Conservation (phyloP, 192 early-diverging fungal genomes). For the Entrophospora sp. region DNA sequence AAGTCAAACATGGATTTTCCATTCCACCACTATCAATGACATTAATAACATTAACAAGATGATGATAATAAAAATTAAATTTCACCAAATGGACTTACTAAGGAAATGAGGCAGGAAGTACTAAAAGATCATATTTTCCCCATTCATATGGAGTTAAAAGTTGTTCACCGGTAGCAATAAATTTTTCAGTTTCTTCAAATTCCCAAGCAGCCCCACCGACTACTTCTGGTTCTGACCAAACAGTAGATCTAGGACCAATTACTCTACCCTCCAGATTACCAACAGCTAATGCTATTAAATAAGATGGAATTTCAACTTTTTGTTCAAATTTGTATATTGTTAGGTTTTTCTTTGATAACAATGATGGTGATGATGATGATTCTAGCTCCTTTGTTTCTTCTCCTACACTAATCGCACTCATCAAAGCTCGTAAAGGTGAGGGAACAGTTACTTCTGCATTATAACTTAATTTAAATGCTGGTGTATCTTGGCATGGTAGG, state of each 20-base stretch:
- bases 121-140: conserved; percentile 91
- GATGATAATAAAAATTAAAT: too few relatives aligned
- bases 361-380: too few relatives aligned
- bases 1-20: conserved; percentile 98
- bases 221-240: conserved; percentile 94
- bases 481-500: conserved; percentile 84
- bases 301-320: conserved; percentile 83
- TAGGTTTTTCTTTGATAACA: conserved; percentile 39
- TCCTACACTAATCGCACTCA: conserved; percentile 78
- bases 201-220: conserved; percentile 89
- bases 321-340: conserved; percentile 80
- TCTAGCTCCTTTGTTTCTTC: conserved; percentile 45
- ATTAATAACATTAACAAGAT: background rate
- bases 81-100: too few relatives aligned
- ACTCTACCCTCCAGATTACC: conserved; percentile 75
- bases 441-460: conserved; percentile 57
- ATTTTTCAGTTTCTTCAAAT: conserved; percentile 71
- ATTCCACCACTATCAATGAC: conserved; percentile 56
- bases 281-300: conserved; percentile 89
- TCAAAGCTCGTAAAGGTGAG: conserved; percentile 81
- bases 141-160: conserved; percentile 88
- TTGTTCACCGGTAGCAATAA: conserved; percentile 57
- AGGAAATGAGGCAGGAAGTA: conserved; percentile 82
- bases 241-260: conserved; percentile 85
- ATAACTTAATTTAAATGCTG: conserved; percentile 82